Conservation (phyloP, 1,139 yeast genomes). For the Keqinozyma sinolaborantium region DNA sequence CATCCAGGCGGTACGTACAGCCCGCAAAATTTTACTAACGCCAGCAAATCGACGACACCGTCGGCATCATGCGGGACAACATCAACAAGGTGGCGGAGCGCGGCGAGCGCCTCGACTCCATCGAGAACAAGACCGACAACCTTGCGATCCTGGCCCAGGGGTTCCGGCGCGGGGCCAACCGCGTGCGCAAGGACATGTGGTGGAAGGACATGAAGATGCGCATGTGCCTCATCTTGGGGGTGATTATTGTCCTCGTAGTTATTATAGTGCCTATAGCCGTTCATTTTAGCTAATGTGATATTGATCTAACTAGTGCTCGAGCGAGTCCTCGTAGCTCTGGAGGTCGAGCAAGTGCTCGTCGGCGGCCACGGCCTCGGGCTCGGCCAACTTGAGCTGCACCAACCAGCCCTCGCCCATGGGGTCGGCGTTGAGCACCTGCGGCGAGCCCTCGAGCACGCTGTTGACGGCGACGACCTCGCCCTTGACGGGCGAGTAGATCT, state of each 20-base stretch:
- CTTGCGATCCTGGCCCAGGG: constrained; percentile 93
- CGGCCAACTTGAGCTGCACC: constrained; percentile 62
- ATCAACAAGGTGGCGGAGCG: constrained; percentile 92
- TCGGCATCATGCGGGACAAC: constrained; percentile 96
- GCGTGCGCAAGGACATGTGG: constrained; percentile 99
- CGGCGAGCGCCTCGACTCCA: constrained; percentile 90
- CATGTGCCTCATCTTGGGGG: constrained; percentile 79
- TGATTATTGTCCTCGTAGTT: constrained; percentile 77
- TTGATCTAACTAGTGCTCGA: constrained; percentile 42
- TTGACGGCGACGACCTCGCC: constrained; percentile 79
- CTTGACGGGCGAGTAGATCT: constrained; percentile 82
- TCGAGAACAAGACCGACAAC: constrained; percentile 92
- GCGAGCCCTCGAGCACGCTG: constrained; percentile 59
- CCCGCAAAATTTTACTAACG: neutral
- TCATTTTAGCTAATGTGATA: constrained; percentile 52
- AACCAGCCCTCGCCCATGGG: constrained; percentile 96
- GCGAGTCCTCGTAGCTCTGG: constrained; percentile 62
- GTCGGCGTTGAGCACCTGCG: constrained; percentile 78
- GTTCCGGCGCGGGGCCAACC: constrained; percentile 94
- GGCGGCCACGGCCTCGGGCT: constrained; percentile 23
- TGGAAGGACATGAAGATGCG: constrained; percentile 98
- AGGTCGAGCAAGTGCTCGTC: constrained; percentile 36
- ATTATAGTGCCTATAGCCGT: constrained; percentile 94
- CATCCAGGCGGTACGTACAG: constrained; percentile 68
- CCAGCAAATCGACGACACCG: constrained; percentile 92